Conservation (phyloP, 1,284 basidiomycete species). For the Pseudozyma thailandica region DNA sequence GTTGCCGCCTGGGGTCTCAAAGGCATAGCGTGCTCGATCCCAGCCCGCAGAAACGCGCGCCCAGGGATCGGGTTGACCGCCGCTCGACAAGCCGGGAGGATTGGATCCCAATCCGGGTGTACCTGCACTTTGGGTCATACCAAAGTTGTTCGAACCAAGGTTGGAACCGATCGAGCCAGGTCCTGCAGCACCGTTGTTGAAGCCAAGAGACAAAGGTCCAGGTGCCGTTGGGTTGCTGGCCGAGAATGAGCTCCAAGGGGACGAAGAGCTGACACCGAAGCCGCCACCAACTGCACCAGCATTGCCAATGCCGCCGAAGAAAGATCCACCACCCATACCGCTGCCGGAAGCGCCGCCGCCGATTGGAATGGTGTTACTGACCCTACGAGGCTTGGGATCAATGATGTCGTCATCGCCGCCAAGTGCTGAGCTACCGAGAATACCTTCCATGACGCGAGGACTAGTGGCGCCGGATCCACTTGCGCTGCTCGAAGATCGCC, state of each 20-base stretch:
- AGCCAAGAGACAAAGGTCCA: conserved; percentile 36
- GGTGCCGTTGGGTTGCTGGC: conserved; percentile 39
- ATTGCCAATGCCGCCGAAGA: conserved; percentile 34
- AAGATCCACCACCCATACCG: conserved; percentile 36
- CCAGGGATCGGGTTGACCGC: conserved; percentile 48
- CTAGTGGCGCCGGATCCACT: conserved; percentile 46
- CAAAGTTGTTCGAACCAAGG: conserved; percentile 24
- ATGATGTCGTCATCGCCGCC: conserved; percentile 67
- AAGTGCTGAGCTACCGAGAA: conserved; percentile 66
- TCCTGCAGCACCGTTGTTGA: conserved; percentile 28
- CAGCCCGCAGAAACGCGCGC: conserved; percentile 46
- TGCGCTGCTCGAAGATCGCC: conserved; percentile 43
- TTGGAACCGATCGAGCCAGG: conserved; percentile 34
- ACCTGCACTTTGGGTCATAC: conserved; percentile 21
- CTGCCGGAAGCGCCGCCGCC: conserved; percentile 35
- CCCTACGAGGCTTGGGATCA: conserved; percentile 60
- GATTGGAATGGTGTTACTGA: conserved; percentile 55
- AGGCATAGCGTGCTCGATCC: conserved; percentile 65
- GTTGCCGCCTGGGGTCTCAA: conserved; percentile 57
- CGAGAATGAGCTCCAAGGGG: conserved; percentile 51
- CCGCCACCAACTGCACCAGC: conserved; percentile 35
- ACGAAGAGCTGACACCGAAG: conserved; percentile 38
- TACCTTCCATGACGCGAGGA: conserved; percentile 55
- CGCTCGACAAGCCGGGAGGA: conserved; percentile 23
- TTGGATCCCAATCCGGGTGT: conserved; percentile 21